These are phyloP conservation scores for Cryoendolithus antarcticus DNA, from an alignment of 2,329 filamentous ascomycete species.

Conservation along the genomic window DNA sequence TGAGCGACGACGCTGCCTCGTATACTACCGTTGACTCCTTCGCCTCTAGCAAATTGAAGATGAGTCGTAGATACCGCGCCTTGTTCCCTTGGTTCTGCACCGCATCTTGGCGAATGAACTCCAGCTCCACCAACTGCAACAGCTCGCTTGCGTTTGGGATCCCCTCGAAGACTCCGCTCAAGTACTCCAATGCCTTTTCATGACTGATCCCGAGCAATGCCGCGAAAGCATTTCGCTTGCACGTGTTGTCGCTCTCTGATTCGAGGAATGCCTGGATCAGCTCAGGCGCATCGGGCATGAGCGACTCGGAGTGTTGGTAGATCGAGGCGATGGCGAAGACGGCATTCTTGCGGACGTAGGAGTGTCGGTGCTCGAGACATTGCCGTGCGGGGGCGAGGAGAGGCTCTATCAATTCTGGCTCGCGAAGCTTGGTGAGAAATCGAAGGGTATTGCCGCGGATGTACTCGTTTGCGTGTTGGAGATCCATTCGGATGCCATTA, in stretches of 20 bases:
- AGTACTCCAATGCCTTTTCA: constrained; percentile 77
- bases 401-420: constrained; percentile 91
- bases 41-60: constrained; percentile 95
- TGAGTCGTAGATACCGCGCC: constrained; percentile 82
- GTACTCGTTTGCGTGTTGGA: constrained; percentile 97
- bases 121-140: constrained; percentile 81
- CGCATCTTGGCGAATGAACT: constrained; percentile 98
- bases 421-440: constrained; percentile 91
- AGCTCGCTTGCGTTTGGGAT: constrained; percentile 92
- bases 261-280: constrained; percentile 83
- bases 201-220: constrained; percentile 85
- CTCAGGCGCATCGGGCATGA: constrained; percentile 92
- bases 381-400: constrained; percentile 81
- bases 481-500: constrained; percentile 94
- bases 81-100: constrained; percentile 89
- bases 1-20: constrained; percentile 90
- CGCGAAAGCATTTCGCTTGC: constrained; percentile 95
- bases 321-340: constrained; percentile 92
- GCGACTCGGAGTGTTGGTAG: constrained; percentile 73
- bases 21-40: constrained; percentile 91
- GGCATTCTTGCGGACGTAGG: constrained; percentile 95
- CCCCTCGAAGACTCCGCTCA: constrained; percentile 81
- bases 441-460: constrained; percentile 92
- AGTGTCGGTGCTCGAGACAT: constrained; percentile 91
- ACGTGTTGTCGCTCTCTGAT: constrained; percentile 82